phyloP scores from a whole-genome alignment of 2,329 filamentous ascomycete genomes.

The Coniochaeta prunicola region DNA sequence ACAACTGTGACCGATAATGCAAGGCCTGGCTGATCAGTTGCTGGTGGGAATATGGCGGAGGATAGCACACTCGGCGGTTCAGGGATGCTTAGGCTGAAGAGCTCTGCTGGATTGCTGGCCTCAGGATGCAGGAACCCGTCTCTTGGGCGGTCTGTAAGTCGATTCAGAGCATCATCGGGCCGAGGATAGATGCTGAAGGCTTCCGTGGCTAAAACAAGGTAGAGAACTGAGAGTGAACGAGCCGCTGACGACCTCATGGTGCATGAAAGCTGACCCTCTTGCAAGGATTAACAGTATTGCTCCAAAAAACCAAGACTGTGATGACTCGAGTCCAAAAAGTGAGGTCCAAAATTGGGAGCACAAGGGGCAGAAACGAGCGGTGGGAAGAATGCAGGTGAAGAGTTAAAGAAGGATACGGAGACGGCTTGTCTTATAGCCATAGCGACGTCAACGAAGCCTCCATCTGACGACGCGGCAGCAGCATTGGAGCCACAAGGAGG shows the following conservation, averaged over 20 bases:
- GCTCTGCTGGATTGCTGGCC: background rate
- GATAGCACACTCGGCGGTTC: background rate
- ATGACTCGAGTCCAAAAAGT: constrained; percentile 1
- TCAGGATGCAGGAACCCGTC: background rate
- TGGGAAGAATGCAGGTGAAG: background rate
- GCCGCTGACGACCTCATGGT: background rate
- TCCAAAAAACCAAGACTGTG: background rate
- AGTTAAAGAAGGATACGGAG: background rate
- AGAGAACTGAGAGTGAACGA: background rate
- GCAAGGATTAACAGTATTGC: background rate
- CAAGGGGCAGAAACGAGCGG: background rate
- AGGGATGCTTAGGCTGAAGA: background rate
- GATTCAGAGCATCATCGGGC: background rate
- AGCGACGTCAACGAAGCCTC: background rate
- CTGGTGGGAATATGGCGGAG: background rate
- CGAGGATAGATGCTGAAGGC: background rate
- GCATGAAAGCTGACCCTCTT: background rate
- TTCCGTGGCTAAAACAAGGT: background rate
- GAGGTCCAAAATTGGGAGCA: constrained; percentile 1
- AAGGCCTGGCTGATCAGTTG: background rate
- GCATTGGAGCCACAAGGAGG: no score
- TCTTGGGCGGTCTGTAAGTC: background rate
- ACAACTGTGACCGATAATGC: background rate
- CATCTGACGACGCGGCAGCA: background rate
- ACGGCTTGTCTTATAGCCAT: background rate